Percentiles rank a stretch among this genome's conserved stretches.
These are phyloP conservation scores for Saussurea involucrata DNA, from an alignment of 129 eudicot genomes.

Conservation along the genomic window DNA sequence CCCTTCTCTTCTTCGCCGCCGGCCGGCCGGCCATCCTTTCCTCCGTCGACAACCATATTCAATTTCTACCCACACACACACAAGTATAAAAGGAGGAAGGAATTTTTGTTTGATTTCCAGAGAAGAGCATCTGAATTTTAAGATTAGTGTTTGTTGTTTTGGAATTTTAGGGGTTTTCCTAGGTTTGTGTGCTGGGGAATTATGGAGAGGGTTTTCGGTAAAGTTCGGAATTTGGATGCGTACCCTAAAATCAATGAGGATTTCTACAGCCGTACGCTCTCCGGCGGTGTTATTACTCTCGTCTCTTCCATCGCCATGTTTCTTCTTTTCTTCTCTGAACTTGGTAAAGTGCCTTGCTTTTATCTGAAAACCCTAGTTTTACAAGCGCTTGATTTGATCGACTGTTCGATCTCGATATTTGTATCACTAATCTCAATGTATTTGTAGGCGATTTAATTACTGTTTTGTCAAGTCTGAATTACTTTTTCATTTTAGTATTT, in stretches of 20 bases:
- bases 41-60: constrained; percentile 2
- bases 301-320: constrained; percentile 66
- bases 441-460: neutral
- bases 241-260: constrained; percentile 89
- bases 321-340: constrained; percentile 70
- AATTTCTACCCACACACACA: neutral
- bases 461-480: neutral
- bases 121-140: constrained; percentile 7
- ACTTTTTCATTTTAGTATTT: neutral
- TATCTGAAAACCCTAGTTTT: neutral
- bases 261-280: constrained; percentile 78
- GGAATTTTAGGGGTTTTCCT: constrained; percentile 9
- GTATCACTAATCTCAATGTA: constrained; percentile 4
- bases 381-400: neutral
- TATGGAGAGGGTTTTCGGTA: constrained; percentile 56
- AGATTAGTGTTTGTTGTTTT: neutral
- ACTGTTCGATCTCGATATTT: constrained; percentile 8
- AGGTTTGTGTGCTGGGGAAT: neutral
- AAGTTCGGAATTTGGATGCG: constrained; percentile 73
- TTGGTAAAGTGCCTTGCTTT: constrained; percentile 41
- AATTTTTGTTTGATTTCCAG: constrained; percentile 2
- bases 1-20: constrained; percentile 5
- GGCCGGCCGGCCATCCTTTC: constrained; percentile 18
- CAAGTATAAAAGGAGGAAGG: neutral
- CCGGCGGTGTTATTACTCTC: constrained; percentile 79